Conservation (phyloP, 805 yeast species). For the Cyberlindnera amylophila region DNA sequence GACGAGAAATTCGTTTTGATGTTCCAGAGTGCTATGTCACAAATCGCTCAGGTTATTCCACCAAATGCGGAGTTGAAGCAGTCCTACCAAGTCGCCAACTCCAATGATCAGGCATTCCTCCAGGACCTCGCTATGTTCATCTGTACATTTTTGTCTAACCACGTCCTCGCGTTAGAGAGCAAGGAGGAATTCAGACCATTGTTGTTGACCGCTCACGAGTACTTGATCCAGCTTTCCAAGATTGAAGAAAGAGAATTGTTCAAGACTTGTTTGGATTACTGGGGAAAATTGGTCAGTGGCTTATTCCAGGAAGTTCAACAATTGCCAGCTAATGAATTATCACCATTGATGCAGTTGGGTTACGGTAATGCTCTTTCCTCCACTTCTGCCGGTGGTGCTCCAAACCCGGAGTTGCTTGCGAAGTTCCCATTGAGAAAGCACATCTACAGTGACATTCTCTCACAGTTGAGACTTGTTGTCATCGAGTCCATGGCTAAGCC, state of each 20-base stretch:
- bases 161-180: conserved; percentile 58
- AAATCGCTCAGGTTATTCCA: conserved; percentile 66
- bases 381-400: conserved; percentile 69
- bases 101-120: conserved; percentile 86
- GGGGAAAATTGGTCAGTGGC: conserved; percentile 82
- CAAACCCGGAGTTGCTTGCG: conserved; percentile 75
- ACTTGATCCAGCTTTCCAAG: conserved; percentile 78
- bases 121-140: conserved; percentile 94
- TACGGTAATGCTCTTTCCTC: conserved; percentile 33
- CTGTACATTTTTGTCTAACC: conserved; percentile 77
- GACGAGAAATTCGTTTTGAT: conserved; percentile 58
- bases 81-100: conserved; percentile 69
- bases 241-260: conserved; percentile 95
- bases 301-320: conserved; percentile 83
- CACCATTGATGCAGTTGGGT: conserved; percentile 73
- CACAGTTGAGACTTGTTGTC: conserved; percentile 84
- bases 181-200: conserved; percentile 53
- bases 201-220: conserved; percentile 69
- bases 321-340: conserved; percentile 65
- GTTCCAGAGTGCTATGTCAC: conserved; percentile 72
- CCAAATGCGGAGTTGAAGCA: conserved; percentile 63
- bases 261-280: conserved; percentile 92
- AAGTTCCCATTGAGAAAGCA: conserved; percentile 83
- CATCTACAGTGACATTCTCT: conserved; percentile 70
- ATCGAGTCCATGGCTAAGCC: conserved; percentile 98